Conservation (phyloP, 257 asterid genomes). For the Gardenia jasminoides region DNA sequence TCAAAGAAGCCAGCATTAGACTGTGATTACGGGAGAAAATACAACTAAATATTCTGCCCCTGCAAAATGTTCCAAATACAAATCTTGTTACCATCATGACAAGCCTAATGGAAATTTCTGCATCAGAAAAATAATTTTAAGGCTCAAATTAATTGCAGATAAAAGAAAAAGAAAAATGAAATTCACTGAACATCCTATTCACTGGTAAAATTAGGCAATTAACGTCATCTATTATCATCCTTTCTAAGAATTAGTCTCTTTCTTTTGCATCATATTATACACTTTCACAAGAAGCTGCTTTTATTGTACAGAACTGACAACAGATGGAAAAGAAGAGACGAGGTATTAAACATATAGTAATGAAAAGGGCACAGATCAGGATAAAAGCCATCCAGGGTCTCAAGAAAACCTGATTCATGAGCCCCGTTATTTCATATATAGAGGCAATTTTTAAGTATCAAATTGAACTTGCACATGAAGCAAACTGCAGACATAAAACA, state of each 20-base stretch:
- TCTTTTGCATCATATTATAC: background rate
- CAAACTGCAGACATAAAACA: background rate
- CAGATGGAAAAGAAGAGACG: too few species aligned
- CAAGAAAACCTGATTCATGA: background rate
- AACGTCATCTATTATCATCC: background rate
- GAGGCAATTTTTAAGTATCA: background rate
- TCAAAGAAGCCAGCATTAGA: slow-evolving; percentile 25
- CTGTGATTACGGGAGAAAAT: slow-evolving; percentile 11
- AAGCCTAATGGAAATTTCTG: background rate
- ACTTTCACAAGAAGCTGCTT: background rate
- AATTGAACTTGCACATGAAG: background rate
- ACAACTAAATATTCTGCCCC: slow-evolving; percentile 7
- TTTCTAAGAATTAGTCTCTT: background rate
- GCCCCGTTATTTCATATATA: background rate
- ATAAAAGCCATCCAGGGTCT: background rate
- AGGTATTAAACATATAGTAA: background rate
- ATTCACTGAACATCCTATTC: too few species aligned
- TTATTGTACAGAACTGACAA: too few species aligned
- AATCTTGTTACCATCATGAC: background rate
- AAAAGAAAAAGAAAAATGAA: background rate
- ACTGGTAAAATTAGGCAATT: background rate
- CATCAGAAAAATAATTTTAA: background rate
- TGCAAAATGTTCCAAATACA: slow-evolving; percentile 2
- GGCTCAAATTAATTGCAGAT: background rate
- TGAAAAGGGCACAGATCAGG: background rate